Percentiles rank a stretch among this genome's conserved stretches.
Evolutionary conservation across 495 filamentous ascomycete species (phyloP).

Genomic region (Acidomyces sp.): DNA sequence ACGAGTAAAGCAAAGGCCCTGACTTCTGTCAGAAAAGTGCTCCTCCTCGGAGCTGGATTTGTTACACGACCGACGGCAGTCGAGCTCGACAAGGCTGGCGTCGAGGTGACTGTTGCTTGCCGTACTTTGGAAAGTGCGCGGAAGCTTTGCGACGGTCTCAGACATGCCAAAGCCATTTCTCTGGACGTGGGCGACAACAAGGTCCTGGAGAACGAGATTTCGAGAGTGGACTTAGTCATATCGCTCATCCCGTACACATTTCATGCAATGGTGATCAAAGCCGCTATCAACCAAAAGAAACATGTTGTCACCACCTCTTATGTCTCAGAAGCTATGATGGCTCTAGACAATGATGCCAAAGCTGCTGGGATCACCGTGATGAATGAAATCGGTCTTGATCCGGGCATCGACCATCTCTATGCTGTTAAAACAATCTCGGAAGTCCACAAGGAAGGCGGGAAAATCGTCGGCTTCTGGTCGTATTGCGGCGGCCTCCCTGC

Average conservation of each 20-base stretch:
- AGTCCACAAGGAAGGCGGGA: constrained; percentile 71
- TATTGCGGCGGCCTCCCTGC: constrained; percentile 85
- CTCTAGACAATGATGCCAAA: constrained; percentile 70
- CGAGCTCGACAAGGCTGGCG: constrained; percentile 18
- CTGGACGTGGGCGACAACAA: constrained; percentile 65
- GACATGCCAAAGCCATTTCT: constrained; percentile 57
- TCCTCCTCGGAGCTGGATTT: constrained; percentile 23
- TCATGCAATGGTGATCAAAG: constrained; percentile 83
- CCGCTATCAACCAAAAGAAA: constrained; percentile 86
- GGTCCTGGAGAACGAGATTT: constrained; percentile 66
- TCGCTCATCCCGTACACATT: constrained; percentile 81
- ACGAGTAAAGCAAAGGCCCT: too few species aligned
- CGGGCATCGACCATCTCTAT: constrained; percentile 61
- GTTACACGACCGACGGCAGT: constrained; percentile 19
- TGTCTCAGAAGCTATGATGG: constrained; percentile 82
- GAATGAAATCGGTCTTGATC: constrained; percentile 86
- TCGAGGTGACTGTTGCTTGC: constrained; percentile 45
- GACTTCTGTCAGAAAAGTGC: constrained; percentile 21
- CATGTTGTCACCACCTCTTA: constrained; percentile 96
- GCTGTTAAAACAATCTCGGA: constrained; percentile 82
- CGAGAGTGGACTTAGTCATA: constrained; percentile 54
- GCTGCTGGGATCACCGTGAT: constrained; percentile 91
- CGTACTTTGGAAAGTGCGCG: constrained; percentile 66
- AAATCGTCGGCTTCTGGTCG: constrained; percentile 67
- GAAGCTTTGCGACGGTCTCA: constrained; percentile 57